phyloP scores from a whole-genome alignment of 345 rosid species.

The Syzygium aromaticum region DNA sequence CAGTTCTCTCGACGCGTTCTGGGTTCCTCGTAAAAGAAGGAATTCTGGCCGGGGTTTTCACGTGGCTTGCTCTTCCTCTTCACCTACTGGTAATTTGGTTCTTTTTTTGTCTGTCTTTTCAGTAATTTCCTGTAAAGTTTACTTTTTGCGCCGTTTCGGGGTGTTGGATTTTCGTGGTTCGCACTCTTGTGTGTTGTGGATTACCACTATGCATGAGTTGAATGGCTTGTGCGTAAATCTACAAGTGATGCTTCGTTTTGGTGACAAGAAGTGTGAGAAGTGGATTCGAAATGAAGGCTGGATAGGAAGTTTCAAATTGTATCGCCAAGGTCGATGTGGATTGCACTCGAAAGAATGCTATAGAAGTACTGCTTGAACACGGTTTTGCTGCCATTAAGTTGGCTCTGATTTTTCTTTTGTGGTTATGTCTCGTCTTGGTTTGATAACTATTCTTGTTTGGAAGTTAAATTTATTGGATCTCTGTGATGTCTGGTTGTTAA shows the following conservation, averaged over 20 bases:
- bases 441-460: neutral
- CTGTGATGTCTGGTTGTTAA: neutral
- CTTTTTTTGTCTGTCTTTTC: neutral
- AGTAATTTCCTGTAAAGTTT: neutral
- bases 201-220: neutral
- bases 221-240: neutral
- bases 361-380: neutral
- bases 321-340: neutral
- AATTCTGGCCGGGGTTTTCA: conserved; percentile 14
- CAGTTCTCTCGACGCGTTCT: conserved; percentile 18
- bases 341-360: neutral
- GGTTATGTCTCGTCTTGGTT: neutral
- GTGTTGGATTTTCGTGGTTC: neutral
- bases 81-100: conserved; percentile 3
- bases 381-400: neutral
- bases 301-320: neutral
- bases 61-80: conserved; percentile 40
- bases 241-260: neutral
- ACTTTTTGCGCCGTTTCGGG: neutral
- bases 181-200: neutral
- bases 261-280: neutral
- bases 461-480: neutral
- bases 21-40: conserved; percentile 14
- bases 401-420: neutral
- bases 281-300: neutral